These are phyloP conservation scores for Stylosanthes scabra DNA, from an alignment of 331 rosid genomes.

Conservation along the genomic window DNA sequence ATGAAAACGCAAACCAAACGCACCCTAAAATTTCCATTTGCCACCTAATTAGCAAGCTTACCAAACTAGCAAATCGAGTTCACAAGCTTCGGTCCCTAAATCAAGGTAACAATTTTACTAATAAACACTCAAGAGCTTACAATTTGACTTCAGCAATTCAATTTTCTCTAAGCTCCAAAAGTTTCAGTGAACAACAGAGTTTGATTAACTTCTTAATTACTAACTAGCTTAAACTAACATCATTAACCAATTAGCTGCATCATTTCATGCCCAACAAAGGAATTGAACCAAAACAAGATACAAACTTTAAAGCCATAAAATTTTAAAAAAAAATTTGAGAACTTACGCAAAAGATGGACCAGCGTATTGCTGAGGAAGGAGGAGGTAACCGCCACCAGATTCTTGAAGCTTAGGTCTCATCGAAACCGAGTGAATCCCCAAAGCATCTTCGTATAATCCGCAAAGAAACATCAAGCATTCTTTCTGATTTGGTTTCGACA, in stretches of 20 bases:
- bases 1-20: no score
- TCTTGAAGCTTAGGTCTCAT: constrained; percentile 62
- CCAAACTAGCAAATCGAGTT: no score
- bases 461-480: constrained; percentile 77
- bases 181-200: no score
- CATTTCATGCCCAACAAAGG: not conserved
- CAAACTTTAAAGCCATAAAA: no score
- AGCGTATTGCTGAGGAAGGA: constrained; percentile 52
- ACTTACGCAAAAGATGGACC: constrained; percentile 86
- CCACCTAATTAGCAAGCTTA: no score
- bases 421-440: constrained; percentile 94
- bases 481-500: constrained; percentile 65
- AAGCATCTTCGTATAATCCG: constrained; percentile 83
- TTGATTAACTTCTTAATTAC: not conserved
- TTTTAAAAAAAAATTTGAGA: not conserved
- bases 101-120: no score
- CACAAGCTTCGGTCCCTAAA: no score
- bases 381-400: constrained; percentile 38
- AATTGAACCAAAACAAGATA: not conserved
- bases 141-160: no score
- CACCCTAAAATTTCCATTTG: no score
- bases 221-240: constrained; percentile 7
- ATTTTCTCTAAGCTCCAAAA: no score
- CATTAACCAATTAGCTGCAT: not conserved
- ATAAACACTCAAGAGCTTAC: no score